Percentiles rank a stretch among this genome's conserved stretches.
These are phyloP conservation scores for Mariannaea elegans DNA, from an alignment of 2,329 filamentous ascomycete species.

Conservation along the genomic window DNA sequence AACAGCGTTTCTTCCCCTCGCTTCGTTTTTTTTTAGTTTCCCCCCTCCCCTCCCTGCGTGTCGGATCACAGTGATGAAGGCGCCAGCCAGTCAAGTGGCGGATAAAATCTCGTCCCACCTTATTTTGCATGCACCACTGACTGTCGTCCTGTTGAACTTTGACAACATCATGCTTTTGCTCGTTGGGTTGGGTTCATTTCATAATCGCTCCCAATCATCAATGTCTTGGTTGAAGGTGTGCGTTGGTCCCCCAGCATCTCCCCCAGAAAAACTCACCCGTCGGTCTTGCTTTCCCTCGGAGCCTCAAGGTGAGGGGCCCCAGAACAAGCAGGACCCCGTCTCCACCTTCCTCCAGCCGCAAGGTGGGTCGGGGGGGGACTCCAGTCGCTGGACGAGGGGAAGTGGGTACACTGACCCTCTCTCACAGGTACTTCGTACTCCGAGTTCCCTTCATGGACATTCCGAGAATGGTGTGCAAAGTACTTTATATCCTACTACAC, in stretches of 20 bases:
- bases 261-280: not conserved
- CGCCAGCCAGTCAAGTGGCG: not conserved
- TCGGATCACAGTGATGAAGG: not conserved
- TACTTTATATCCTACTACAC: no score
- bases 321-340: slow-evolving; percentile 3
- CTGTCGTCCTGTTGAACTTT: not conserved
- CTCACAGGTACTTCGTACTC: no score
- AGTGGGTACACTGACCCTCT: not conserved
- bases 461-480: no score
- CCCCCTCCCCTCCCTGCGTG: not conserved
- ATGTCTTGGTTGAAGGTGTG: not conserved
- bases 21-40: not conserved
- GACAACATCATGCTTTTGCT: not conserved
- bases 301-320: slow-evolving; percentile 1
- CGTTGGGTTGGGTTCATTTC: no score
- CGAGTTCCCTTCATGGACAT: no score
- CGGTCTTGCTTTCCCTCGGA: not conserved
- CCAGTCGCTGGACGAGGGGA: not conserved
- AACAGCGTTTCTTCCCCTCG: not conserved
- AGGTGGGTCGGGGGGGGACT: slow-evolving; percentile 35
- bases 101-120: not conserved
- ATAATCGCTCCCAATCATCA: no score
- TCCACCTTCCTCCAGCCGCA: slow-evolving; percentile 32
- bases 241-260: not conserved
- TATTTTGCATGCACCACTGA: not conserved